Base-by-base conservation (phyloP, 495 filamentous ascomycete species). In the Trichoderma parareesei region DNA sequence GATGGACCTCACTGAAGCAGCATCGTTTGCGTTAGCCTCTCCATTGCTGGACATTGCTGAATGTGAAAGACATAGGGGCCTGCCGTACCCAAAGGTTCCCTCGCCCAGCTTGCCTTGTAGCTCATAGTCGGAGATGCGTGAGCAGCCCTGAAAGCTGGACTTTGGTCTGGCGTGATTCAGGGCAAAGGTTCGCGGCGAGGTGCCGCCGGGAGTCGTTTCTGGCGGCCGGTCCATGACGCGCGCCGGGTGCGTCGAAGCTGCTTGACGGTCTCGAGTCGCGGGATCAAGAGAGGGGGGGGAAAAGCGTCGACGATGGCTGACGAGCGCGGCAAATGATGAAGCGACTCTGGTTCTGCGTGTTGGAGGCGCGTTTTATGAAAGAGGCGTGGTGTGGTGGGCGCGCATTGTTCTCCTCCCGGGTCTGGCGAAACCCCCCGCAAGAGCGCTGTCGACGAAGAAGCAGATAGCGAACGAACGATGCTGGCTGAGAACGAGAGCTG, bases 51-150 rank as follows among this genome's bases (percentile, higher is more conserved):
- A n/a, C 8, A 2, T 20, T n/a, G 46, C 7, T 20, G 11, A 9
- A 57, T 35, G 53, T 9, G 11, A n/a, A 33, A 14, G 33, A 11
- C 27, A 57, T 3, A 57, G 18, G 27, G 33, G 33, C 20, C 8
- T 11, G 27, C 40, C 38, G 65, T 73, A 92, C 89, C 93, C 94
- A 77, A 99, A 99, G 20, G 94, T 99, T 62, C 94, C 94, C 74
- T 99, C 95, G 67, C 94, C 94, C 61, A 99, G 84, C 78, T 99
- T 99, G 60, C 87, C 88, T 66, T 93, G 74, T 27, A 97, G 82
- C 67, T 96, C 90, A 73, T 96, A 99, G 64, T 94, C 88, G 57
- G 78, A 81, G 68, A 99, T 97, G 64, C 82, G 88, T 27, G 92
- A 93, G 78, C 92, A 96, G 38, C 94, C 94, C 60, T 78, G 77